Evolutionary conservation across 345 rosid genomes (phyloP).

Genomic region (Eucalyptus cloeziana): DNA sequence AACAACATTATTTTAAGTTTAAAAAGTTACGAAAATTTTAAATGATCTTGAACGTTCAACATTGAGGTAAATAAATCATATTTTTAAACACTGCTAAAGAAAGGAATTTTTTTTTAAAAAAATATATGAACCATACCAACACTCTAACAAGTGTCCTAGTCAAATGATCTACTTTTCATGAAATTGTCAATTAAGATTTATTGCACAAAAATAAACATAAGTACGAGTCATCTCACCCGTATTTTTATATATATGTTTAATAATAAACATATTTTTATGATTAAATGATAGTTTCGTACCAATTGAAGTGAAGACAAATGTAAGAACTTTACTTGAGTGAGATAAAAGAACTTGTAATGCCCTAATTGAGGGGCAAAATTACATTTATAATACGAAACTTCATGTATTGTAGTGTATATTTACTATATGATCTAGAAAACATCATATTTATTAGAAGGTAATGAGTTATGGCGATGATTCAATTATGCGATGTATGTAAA

Average conservation of each 20-base stretch:
- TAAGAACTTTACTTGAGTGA: background rate
- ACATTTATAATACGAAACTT: background rate
- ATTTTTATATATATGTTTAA: background rate
- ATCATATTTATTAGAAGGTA: background rate
- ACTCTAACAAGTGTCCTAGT: background rate
- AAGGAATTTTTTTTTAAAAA: background rate
- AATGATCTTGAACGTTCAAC: background rate
- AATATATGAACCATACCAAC: background rate
- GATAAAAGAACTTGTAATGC: background rate
- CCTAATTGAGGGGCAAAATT: background rate
- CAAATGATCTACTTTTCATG: background rate
- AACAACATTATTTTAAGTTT: background rate
- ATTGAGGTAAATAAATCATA: background rate
- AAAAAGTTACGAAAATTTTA: background rate
- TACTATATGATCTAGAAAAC: background rate
- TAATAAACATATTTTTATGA: background rate
- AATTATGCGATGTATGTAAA: background rate
- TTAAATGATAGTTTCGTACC: background rate
- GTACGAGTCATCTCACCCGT: background rate
- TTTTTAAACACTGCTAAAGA: background rate
- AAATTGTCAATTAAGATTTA: background rate
- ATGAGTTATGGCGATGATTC: background rate
- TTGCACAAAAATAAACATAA: background rate
- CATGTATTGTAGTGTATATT: background rate
- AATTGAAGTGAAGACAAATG: background rate